Conservation (phyloP, 805 yeast species). For the Yueomyces sinensis region DNA sequence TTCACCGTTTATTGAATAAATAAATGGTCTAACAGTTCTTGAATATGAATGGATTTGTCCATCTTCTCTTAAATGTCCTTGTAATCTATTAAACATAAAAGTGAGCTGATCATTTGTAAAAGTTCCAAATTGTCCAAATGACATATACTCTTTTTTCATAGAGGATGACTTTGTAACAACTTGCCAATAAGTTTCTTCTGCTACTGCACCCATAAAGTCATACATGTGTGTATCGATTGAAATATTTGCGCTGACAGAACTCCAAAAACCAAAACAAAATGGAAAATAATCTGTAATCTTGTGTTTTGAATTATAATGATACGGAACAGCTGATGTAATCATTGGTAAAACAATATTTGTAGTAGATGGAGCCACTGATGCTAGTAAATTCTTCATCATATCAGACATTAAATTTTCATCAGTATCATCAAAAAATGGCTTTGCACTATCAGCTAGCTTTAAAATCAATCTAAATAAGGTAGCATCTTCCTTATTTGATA, state of each 20-base stretch:
- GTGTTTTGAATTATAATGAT: conserved; percentile 17
- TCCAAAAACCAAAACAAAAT: conserved; percentile 60
- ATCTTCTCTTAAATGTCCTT: conserved; percentile 25
- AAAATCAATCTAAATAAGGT: conserved; percentile 35
- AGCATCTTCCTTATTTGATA: conserved; percentile 26
- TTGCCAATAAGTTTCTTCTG: conserved; percentile 31
- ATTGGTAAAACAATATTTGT: conserved; percentile 37
- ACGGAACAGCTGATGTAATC: conserved; percentile 41
- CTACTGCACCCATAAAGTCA: conserved; percentile 45
- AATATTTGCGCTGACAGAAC: conserved; percentile 31
- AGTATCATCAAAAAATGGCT: conserved; percentile 33
- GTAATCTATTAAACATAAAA: conserved; percentile 42
- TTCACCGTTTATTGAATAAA: conserved; percentile 47
- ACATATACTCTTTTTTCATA: conserved; percentile 6
- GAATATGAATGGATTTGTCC: conserved; percentile 28
- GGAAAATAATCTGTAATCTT: conserved; percentile 46
- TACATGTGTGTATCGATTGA: conserved; percentile 50
- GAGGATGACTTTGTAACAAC: conserved; percentile 9
- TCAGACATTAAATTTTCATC: conserved; percentile 27
- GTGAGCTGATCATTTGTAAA: conserved; percentile 48
- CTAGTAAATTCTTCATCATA: conserved; percentile 36
- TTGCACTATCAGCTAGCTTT: conserved; percentile 39
- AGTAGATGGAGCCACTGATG: conserved; percentile 38
- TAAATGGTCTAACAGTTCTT: conserved; percentile 29
- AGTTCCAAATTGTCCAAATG: conserved; percentile 44